Base-by-base conservation (phyloP, 1,284 basidiomycete species). In the Porogramme epimiltina region DNA sequence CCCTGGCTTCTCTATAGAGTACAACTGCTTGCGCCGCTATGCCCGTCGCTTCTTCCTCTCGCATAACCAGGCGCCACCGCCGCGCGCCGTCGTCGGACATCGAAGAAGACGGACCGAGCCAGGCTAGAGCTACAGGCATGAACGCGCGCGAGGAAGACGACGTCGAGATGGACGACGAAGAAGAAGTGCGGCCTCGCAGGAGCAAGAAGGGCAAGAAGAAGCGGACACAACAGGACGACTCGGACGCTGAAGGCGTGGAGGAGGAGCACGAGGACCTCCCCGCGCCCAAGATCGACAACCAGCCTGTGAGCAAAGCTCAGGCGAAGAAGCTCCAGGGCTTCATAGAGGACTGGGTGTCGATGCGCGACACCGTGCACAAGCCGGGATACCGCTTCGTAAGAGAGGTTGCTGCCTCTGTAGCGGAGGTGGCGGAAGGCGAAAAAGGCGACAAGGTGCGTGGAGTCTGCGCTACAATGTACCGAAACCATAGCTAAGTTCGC, bases 371-470 rank as follows among this genome's bases (percentile, higher is more conserved):
- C 41, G 75, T 83, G 33, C 73, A 76, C 28, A 67, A 73, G 24
- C 60, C 56, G 0, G 76, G 75, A 9, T 79, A 78, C 54, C 61
- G 61, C 19, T 72, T 81, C 20, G 73, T 87, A 37, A 74, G 70
- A 36, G 79, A 82, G 47, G 76, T 85, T 19, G 87, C 79, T 0
- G 70, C 76, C 11, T 77, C 81, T 10, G 70, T 88, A 45, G 85
- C 85, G 18, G 89, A 89, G 51, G 74, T 79, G 45, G 75, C 75
- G 23, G 82, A 84, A 44, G 76, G 73, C 3, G 76, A 79, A n/a
- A 73, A 80, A 38, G 74, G 72, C 9, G 71, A 75, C 56, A 71
- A 81, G 71, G 86, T 86, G 46, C 44, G 72, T 42, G 6, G 31
- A 11, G 6, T 15, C n/a, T 19, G 19, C 5, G 18, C 15, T 31